Conservation (phyloP, 371 early-diverging fungal species). For the Ordospora pajunii region DNA sequence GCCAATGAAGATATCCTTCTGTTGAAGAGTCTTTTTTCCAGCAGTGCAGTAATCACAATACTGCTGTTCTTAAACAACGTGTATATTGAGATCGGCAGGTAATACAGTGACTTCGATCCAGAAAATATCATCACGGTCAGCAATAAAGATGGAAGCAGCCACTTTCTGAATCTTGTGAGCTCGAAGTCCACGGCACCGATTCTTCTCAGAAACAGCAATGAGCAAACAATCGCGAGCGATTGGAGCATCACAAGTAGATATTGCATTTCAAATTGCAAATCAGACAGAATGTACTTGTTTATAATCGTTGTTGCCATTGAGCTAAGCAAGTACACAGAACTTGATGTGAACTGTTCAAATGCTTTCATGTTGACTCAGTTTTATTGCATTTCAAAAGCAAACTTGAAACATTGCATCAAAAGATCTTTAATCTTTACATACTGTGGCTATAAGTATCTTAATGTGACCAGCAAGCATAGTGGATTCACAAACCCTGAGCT, state of each 20-base stretch:
- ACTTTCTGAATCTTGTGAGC: constrained; percentile 65
- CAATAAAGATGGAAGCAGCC: constrained; percentile 75
- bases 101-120: constrained; percentile 79
- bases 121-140: constrained; percentile 90
- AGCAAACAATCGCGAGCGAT: constrained; percentile 36
- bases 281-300: constrained; percentile 58
- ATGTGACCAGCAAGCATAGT: too few relatives aligned
- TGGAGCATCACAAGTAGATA: constrained; percentile 52
- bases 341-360: background rate
- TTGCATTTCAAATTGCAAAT: constrained; percentile 32
- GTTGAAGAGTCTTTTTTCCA: constrained; percentile 72
- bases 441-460: too few relatives aligned
- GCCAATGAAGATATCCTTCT: constrained; percentile 67
- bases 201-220: constrained; percentile 11
- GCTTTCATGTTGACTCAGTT: background rate
- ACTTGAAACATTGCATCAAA: too few relatives aligned
- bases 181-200: constrained; percentile 59
- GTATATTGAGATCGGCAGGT: constrained; percentile 73
- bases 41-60: constrained; percentile 85
- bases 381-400: too few relatives aligned
- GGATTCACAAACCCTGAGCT: too few relatives aligned
- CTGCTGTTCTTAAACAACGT: constrained; percentile 95
- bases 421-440: too few relatives aligned
- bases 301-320: constrained; percentile 48
- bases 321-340: constrained; percentile 20